These are phyloP conservation scores for Sporobolomyces phaffii DNA, from an alignment of 768 basidiomycete species.

Conservation along the genomic window DNA sequence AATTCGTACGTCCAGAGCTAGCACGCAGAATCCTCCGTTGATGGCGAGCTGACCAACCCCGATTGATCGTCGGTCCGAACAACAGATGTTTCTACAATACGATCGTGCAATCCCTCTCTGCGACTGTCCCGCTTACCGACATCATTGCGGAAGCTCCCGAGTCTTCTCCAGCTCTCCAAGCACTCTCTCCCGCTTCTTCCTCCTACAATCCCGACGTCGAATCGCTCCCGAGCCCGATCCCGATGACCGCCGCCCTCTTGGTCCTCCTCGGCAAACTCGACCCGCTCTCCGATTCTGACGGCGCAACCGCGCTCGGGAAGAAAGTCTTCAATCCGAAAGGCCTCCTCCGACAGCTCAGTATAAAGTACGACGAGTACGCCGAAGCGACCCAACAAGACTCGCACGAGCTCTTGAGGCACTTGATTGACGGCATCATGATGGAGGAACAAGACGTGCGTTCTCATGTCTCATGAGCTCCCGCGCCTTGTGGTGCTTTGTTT, in stretches of 20 bases:
- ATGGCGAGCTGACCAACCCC: neutral
- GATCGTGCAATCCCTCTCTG: constrained; percentile 68
- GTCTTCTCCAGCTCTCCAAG: constrained; percentile 61
- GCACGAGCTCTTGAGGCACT: constrained; percentile 82
- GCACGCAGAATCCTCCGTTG: neutral
- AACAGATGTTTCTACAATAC: constrained; percentile 92
- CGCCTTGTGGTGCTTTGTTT: neutral
- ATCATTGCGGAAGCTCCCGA: constrained; percentile 28
- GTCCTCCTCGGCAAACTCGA: constrained; percentile 34
- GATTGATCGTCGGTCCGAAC: neutral
- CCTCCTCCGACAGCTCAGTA: constrained; percentile 62
- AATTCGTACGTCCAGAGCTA: no score
- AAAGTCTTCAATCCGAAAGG: constrained; percentile 34
- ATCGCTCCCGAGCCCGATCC: constrained; percentile 49
- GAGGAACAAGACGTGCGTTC: constrained; percentile 81
- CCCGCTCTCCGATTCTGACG: neutral
- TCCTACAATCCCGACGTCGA: constrained; percentile 55
- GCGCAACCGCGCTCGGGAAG: constrained; percentile 9
- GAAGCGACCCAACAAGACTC: constrained; percentile 95
- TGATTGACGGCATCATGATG: constrained; percentile 88
- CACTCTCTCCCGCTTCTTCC: constrained; percentile 56
- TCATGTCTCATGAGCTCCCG: no score
- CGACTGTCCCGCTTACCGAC: constrained; percentile 41
- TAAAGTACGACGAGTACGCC: constrained; percentile 87
- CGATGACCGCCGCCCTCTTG: constrained; percentile 47